Base-by-base conservation (phyloP, 148 eudicot genomes). In the Rhododendron henanense region DNA sequence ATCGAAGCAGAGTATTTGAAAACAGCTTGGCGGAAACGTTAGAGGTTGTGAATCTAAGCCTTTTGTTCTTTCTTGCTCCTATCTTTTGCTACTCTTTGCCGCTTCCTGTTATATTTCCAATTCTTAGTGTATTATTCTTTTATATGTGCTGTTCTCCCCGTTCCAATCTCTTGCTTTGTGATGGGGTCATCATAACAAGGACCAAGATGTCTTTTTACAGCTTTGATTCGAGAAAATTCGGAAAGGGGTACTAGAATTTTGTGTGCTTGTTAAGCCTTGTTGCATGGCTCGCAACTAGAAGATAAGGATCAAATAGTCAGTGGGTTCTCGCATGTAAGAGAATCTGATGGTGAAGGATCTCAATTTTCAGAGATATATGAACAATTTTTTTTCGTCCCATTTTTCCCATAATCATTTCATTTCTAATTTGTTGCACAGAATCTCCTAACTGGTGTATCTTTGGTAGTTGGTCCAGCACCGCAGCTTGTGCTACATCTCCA, bases 11-110 rank as follows among this genome's bases (percentile, higher is more conserved):
- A 81, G 85, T 84, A 67, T 93, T 91, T 77, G 91, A 88, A 74
- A 91, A 87, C 87, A 90, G 89, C 87, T 88, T 90, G 85, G 79
- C 91, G 6, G 93, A 90, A 91, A 92, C 90, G 63, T 80, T 87
- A 59, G 91, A 94, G 96, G 96, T 94, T 89, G 85, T 89, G 92
- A 82, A 80, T 67, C 48, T 63, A 74, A 84, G 82, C 85, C 76
- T 61, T 35, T 82, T 51, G 5, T 86, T 51, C 48, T 82, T 21
- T 37, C 84, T 74, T 23, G 4, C 44, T 35, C 21, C 15, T 33
- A 11, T 47, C 74, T 41, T 16, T 19, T 28, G 5, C 35, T 4
- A 5, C 10, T 14, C 15, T 55, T 53, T 28, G 39, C 21, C 3
- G 3, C 44, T 47, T 81, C 9, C 55, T 35, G 31, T 1, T 28